These are phyloP conservation scores for Piloderma croceum DNA, from an alignment of 768 basidiomycete species.

Conservation along the genomic window DNA sequence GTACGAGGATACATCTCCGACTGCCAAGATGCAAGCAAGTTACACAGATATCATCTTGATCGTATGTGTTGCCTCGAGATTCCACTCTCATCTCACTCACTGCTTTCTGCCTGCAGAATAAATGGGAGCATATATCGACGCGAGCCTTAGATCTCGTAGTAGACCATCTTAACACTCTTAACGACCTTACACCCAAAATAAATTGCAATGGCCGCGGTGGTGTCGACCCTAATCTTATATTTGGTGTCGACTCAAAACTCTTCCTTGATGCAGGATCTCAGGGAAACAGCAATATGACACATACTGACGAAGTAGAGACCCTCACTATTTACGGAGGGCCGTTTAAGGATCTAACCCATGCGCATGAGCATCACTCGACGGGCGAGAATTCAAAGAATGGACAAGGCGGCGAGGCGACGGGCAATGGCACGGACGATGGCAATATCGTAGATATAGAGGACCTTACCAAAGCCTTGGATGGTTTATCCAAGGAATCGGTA, in stretches of 20 bases:
- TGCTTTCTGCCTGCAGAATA: conserved; percentile 52
- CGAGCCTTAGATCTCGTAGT: conserved; percentile 74
- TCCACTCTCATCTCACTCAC: conserved; percentile 1
- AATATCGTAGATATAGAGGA: conserved; percentile 14
- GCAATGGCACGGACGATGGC: not conserved
- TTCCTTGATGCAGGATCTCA: conserved; percentile 34
- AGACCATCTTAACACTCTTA: conserved; percentile 85
- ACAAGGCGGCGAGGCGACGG: not conserved
- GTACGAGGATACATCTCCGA: conserved; percentile 89
- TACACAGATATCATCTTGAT: conserved; percentile 90
- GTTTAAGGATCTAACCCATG: conserved; percentile 6
- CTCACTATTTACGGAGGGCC: conserved; percentile 53
- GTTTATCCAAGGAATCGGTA: conserved; percentile 60
- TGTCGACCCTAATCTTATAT: conserved; percentile 74
- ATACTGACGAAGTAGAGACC: conserved; percentile 86
- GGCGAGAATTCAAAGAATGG: conserved; percentile 5
- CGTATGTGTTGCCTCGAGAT: conserved; percentile 29
- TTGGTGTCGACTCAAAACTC: conserved; percentile 85
- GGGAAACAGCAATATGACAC: conserved; percentile 25
- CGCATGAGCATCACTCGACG: conserved; percentile 17
- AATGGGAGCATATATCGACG: conserved; percentile 84
- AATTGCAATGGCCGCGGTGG: conserved; percentile 57
- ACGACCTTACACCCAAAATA: conserved; percentile 86
- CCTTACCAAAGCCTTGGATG: conserved; percentile 43
- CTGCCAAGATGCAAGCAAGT: conserved; percentile 91